phyloP scores from a whole-genome alignment of 225 moss, liverwort and hornwort species.

The Polytrichum commune region DNA sequence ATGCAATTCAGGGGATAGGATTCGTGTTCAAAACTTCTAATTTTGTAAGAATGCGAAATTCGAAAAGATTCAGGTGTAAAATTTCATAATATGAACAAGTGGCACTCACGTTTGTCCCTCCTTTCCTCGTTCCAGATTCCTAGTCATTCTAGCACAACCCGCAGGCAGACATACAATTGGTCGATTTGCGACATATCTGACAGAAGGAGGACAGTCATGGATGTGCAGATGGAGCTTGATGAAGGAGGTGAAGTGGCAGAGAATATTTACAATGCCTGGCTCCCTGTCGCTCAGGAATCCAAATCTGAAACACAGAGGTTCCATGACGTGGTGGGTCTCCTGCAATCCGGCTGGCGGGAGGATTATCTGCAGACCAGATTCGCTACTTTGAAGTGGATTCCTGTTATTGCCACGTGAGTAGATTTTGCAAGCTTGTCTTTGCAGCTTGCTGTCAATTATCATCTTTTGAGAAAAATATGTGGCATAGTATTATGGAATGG shows the following conservation, averaged over 20 bases:
- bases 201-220: conserved; percentile 19
- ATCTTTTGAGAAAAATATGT: too few species aligned
- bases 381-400: conserved; percentile 43
- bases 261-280: conserved; percentile 87
- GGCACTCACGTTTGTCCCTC: too few species aligned
- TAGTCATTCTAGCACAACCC: too few species aligned
- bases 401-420: conserved; percentile 49
- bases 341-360: conserved; percentile 42
- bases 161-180: too few species aligned
- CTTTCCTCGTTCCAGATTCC: too few species aligned
- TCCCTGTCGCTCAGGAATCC: conserved; percentile 79
- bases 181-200: background rate
- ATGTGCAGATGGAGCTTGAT: conserved; percentile 55
- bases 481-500: too few species aligned
- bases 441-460: background rate
- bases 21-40: too few species aligned
- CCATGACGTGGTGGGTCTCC: conserved; percentile 56
- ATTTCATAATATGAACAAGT: too few species aligned
- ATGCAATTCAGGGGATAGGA: too few species aligned
- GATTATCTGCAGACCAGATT: conserved; percentile 28
- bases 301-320: conserved; percentile 77
- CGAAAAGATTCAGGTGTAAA: too few species aligned
- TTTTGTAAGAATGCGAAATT: too few species aligned
- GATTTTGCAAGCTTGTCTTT: background rate
- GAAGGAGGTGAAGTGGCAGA: conserved; percentile 27